phyloP scores from a whole-genome alignment of 768 basidiomycete genomes.

The Clitopilus passeckerianus region DNA sequence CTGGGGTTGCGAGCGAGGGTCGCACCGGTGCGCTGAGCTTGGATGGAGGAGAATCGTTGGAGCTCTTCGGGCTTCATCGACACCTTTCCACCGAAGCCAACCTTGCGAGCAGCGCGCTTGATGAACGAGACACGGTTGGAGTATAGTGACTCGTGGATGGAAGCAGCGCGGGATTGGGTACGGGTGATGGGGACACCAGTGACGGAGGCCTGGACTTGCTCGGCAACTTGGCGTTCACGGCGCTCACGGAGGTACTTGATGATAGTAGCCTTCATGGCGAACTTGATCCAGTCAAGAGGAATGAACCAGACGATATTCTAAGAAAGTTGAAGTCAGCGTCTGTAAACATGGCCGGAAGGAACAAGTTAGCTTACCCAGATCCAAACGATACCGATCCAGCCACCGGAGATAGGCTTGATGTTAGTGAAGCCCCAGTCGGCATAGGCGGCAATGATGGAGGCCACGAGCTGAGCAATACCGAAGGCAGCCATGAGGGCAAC shows the following conservation, averaged over 20 bases:
- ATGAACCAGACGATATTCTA: slow-evolving; percentile 96
- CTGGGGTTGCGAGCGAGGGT: slow-evolving; percentile 76
- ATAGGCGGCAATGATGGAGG: slow-evolving; percentile 93
- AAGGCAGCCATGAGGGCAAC: slow-evolving; percentile 86
- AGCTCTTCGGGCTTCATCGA: slow-evolving; percentile 82
- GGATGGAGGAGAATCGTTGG: slow-evolving; percentile 81
- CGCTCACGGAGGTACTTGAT: slow-evolving; percentile 81
- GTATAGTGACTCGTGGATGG: slow-evolving; percentile 89
- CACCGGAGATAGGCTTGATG: slow-evolving; percentile 75
- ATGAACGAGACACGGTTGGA: slow-evolving; percentile 95
- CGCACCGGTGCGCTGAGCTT: slow-evolving; percentile 73
- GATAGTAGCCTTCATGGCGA: slow-evolving; percentile 90
- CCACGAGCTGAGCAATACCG: slow-evolving; percentile 89
- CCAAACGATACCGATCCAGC: slow-evolving; percentile 98
- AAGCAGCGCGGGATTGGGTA: slow-evolving; percentile 86
- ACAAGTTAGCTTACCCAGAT: slow-evolving; percentile 66
- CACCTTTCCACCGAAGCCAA: slow-evolving; percentile 81
- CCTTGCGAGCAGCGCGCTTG: slow-evolving; percentile 79
- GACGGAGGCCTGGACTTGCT: slow-evolving; percentile 31
- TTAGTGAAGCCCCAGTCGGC: slow-evolving; percentile 93
- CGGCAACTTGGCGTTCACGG: slow-evolving; percentile 37
- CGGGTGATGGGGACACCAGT: slow-evolving; percentile 74
- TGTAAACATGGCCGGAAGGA: neutral
- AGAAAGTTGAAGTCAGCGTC: slow-evolving; percentile 10
- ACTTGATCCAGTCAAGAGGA: slow-evolving; percentile 94